Percentiles rank a stretch among this genome's conserved stretches.
Evolutionary conservation across 345 rosid genomes (phyloP).

Genomic region (Lepidium didymum): DNA sequence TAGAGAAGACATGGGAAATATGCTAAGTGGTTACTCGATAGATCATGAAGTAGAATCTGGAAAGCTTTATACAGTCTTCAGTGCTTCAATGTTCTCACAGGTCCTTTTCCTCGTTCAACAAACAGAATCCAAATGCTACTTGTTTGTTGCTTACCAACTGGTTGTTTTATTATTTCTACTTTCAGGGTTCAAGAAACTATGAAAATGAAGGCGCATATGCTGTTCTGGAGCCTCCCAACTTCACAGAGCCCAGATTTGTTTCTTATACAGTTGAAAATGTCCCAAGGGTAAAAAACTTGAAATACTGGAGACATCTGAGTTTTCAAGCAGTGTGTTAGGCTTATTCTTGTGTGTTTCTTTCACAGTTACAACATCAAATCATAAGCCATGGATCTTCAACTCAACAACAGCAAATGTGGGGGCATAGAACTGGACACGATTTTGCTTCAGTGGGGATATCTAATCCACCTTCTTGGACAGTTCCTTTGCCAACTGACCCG

Average conservation of each 20-base stretch:
- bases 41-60: slow-evolving; percentile 44
- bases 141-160: neutral
- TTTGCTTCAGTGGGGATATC: slow-evolving; percentile 29
- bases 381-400: slow-evolving; percentile 8
- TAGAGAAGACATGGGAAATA: slow-evolving; percentile 34
- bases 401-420: slow-evolving; percentile 14
- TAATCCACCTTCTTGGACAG: slow-evolving; percentile 30
- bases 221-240: slow-evolving; percentile 36
- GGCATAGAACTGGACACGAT: neutral
- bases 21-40: slow-evolving; percentile 30
- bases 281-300: slow-evolving; percentile 25
- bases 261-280: slow-evolving; percentile 31
- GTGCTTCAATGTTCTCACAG: slow-evolving; percentile 36
- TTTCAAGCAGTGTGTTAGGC: neutral
- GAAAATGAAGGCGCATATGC: slow-evolving; percentile 39
- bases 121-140: neutral
- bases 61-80: slow-evolving; percentile 34
- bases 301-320: neutral
- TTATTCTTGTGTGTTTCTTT: slow-evolving; percentile 1
- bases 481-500: slow-evolving; percentile 24
- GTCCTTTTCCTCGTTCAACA: slow-evolving; percentile 6
- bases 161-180: neutral
- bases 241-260: slow-evolving; percentile 31
- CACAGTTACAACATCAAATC: slow-evolving; percentile 16
- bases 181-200: slow-evolving; percentile 31